phyloP scores from a whole-genome alignment of 2,329 filamentous ascomycete species.

The Colletotrichum navitas region DNA sequence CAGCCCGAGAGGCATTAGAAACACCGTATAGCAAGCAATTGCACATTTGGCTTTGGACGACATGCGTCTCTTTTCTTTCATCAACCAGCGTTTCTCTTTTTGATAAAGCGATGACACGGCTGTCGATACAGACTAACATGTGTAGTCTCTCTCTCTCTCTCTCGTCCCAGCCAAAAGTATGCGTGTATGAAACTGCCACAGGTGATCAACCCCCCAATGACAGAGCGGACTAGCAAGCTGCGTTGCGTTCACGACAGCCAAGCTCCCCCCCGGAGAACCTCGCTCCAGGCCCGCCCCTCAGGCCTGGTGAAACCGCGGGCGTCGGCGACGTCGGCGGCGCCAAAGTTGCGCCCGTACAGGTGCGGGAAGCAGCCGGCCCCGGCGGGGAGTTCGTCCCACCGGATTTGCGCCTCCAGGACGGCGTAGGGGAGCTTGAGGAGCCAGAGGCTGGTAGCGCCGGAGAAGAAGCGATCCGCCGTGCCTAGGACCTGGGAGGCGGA shows the following conservation, averaged over 20 bases:
- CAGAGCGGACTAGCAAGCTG: neutral
- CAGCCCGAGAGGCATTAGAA: constrained; percentile 13
- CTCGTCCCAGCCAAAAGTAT: neutral
- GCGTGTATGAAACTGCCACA: neutral
- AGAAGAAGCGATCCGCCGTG: constrained; percentile 61
- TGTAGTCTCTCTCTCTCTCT: neutral
- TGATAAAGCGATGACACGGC: neutral
- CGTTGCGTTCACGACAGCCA: constrained; percentile 52
- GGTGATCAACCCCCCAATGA: neutral
- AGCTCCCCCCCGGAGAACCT: constrained; percentile 54
- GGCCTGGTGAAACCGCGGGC: constrained; percentile 60
- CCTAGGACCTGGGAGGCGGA: constrained; percentile 54
- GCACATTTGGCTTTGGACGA: constrained; percentile 1
- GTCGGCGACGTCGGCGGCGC: constrained; percentile 63
- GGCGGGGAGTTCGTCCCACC: constrained; percentile 68
- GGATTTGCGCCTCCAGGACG: constrained; percentile 58
- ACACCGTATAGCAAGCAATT: constrained; percentile 38
- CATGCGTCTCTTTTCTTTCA: no score
- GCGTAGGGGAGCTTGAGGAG: constrained; percentile 66
- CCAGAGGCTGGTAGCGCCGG: constrained; percentile 56
- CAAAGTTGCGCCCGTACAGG: constrained; percentile 68
- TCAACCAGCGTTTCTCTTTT: neutral
- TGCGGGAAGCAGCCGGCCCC: constrained; percentile 66
- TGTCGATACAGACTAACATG: neutral
- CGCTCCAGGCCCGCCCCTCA: constrained; percentile 62